Percentiles rank a stretch among this genome's conserved stretches.
These are phyloP conservation scores for Bacidia rubella DNA, from an alignment of 495 filamentous ascomycete species.

Conservation along the genomic window DNA sequence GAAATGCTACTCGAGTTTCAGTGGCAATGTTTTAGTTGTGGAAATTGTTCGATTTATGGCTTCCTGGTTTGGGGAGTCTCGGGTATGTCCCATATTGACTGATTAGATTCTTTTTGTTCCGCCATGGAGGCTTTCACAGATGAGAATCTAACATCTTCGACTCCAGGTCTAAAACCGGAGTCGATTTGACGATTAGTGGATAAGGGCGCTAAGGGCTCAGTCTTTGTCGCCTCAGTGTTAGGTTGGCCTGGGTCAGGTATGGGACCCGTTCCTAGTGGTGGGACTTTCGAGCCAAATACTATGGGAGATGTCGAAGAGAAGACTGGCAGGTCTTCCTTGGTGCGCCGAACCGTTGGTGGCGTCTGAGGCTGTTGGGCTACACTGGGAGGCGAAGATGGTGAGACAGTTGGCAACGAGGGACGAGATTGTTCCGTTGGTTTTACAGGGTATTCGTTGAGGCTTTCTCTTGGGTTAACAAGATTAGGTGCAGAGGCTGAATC, in stretches of 20 bases:
- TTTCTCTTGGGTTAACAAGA: no score
- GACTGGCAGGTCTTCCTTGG: constrained; percentile 34
- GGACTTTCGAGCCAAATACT: constrained; percentile 26
- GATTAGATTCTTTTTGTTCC: not conserved
- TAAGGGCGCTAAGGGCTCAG: not conserved
- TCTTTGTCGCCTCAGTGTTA: not conserved
- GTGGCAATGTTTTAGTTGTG: no score
- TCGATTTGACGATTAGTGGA: not conserved
- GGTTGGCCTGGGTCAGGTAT: no score
- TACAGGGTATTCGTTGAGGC: no score
- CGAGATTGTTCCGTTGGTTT: not conserved
- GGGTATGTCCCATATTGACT: constrained; percentile 18
- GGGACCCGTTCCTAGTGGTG: not conserved
- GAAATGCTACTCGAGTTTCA: no score
- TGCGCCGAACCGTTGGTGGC: constrained; percentile 21
- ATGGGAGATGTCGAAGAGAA: constrained; percentile 40
- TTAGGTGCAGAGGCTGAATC: no score
- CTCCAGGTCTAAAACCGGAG: not conserved
- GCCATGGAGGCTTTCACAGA: no score
- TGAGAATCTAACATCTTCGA: not conserved
- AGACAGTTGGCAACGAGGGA: constrained; percentile 1
- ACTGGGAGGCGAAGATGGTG: constrained; percentile 10
- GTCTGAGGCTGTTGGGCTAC: constrained; percentile 15
- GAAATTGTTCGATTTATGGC: no score
- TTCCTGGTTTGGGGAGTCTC: constrained; percentile 13